A percentile compares a stretch with the other conserved stretches of the same genome.
Conservation (phyloP, 1,284 basidiomycete genomes). For the Spongispora temasekensis region DNA sequence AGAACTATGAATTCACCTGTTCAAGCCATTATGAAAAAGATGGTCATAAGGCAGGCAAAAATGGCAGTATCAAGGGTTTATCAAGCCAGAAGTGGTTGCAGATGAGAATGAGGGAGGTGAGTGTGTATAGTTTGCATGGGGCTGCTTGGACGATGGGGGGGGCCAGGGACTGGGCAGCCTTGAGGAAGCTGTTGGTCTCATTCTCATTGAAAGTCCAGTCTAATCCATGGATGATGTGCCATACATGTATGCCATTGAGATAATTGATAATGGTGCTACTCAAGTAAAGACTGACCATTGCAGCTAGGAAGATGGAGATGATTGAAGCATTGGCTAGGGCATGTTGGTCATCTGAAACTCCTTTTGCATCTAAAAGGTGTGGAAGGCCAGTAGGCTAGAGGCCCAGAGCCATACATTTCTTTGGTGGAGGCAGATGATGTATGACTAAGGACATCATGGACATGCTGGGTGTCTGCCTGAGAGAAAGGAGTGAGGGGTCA, state of each 20-base stretch:
- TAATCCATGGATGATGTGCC: not conserved
- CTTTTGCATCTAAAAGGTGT: not conserved
- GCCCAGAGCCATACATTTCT: not conserved
- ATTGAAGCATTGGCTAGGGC: rapidly evolving
- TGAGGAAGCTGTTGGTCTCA: not conserved
- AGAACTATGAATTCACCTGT: too few species aligned
- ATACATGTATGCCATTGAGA: not conserved
- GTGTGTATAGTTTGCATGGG: not conserved
- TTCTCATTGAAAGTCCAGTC: not conserved
- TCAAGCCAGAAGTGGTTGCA: too few species aligned
- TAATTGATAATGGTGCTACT: not conserved
- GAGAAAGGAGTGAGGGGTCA: not conserved
- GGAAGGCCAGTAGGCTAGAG: not conserved
- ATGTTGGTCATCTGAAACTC: not conserved
- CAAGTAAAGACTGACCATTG: rapidly evolving
- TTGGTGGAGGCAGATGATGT: not conserved
- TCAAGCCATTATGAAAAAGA: too few species aligned
- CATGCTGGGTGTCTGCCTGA: not conserved
- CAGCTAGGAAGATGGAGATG: not conserved
- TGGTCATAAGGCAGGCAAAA: too few species aligned
- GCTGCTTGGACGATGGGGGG: not conserved
- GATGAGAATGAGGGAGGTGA: not conserved
- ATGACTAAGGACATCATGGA: not conserved
- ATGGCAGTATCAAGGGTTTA: too few species aligned
- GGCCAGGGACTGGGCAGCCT: not conserved